phyloP scores from a whole-genome alignment of 345 rosid species.

The Salix brachista region DNA sequence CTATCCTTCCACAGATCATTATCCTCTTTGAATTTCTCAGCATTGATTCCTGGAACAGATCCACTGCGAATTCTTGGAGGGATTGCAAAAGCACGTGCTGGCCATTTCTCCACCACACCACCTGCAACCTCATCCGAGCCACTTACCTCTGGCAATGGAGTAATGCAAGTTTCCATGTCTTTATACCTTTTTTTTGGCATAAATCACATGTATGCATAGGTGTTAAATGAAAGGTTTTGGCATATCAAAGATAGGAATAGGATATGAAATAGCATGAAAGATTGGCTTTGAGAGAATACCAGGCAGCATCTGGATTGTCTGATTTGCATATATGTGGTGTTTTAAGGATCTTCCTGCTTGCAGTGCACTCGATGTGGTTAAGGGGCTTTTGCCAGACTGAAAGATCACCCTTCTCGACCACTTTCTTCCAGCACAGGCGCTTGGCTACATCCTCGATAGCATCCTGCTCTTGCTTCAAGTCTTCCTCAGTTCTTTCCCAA shows the following conservation, averaged over 20 bases:
- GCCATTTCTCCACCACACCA: conserved; percentile 83
- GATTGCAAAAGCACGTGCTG: conserved; percentile 63
- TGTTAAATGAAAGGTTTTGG: background rate
- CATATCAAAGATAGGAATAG: background rate
- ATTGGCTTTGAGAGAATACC: conserved; percentile 39
- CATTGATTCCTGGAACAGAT: conserved; percentile 57
- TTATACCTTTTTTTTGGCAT: conserved; percentile 44
- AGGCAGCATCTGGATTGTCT: conserved; percentile 61
- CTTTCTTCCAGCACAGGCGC: conserved; percentile 91
- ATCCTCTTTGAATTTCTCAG: conserved; percentile 65
- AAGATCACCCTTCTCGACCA: conserved; percentile 65
- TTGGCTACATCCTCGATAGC: conserved; percentile 76
- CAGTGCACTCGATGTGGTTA: conserved; percentile 71
- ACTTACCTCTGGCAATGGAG: conserved; percentile 70
- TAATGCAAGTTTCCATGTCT: conserved; percentile 74
- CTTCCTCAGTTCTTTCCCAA: conserved; percentile 81
- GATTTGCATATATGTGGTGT: conserved; percentile 69
- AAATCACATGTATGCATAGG: background rate
- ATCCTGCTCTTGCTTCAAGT: conserved; percentile 79
- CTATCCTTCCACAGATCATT: conserved; percentile 78
- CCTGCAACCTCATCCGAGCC: conserved; percentile 73
- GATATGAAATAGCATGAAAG: background rate
- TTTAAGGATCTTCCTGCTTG: conserved; percentile 41
- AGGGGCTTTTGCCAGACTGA: conserved; percentile 79
- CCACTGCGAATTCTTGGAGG: conserved; percentile 82